Evolutionary conservation across 2,329 filamentous ascomycete genomes (phyloP), one percentile per base, ranked within the genome.

Genomic region (Mycosphaerella sp.): DNA sequence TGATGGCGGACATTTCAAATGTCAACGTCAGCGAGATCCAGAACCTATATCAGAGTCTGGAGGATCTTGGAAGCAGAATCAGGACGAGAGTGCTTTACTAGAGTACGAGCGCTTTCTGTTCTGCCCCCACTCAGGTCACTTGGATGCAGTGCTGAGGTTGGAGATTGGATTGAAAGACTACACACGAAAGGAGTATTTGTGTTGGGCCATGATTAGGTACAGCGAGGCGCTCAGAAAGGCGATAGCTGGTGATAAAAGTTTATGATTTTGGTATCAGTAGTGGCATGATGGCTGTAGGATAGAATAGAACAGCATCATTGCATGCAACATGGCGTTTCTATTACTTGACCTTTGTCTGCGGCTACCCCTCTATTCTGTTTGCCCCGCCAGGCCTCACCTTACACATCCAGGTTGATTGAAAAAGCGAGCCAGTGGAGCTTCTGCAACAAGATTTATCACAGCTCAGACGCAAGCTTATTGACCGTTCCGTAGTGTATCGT

Each of bases 1-100:
- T 98, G 57, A 96, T 98, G 90, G 93, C 93, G 6, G 93, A 98
- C 74, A 86, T 98, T 64, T 95, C 89, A 73, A 82, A 86, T 56
- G 89, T 97, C 62, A 82, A 86, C 64, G 79, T 81, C 44, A 77
- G 77, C 36, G 86, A 95, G 65, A 89, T 97, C 68, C 90, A 88
- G 72, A 84, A 89, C 54, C 82, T 98, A 49, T 89, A 86, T 60
- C 85, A 91, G 61, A 84, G 79, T 64, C 77, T 98, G 35, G 89
- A 97, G 70, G 80, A 79, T 53, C 77, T 96, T 54, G 69, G 70
- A 21, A 68, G 65, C 39, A 59, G 73, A 50, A 74, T 76, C 53
- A 66, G 73, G 53, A 76, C 74, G 14, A 66, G 74, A 53, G 73
- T 76, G 49, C 61, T 76, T 59, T 76, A 75, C 61, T 74, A 48